Conservation (phyloP, 2,329 filamentous ascomycete species). For the Lachnellula subtilissima region DNA sequence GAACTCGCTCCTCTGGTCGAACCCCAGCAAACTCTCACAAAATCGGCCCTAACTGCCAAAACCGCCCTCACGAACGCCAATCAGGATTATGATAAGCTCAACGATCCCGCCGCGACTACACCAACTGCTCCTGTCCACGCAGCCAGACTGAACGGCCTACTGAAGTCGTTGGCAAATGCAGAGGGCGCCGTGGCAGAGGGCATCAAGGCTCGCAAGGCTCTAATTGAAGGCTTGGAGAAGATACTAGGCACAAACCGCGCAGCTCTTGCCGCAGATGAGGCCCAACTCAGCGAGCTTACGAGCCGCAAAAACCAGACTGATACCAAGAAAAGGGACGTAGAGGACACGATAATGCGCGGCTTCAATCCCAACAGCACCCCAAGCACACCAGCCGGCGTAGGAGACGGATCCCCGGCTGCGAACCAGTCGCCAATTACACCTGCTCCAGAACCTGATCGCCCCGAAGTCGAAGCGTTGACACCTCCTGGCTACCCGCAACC, state of each 20-base stretch:
- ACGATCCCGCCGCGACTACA: conserved; percentile 60
- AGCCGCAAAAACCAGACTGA: conserved; percentile 70
- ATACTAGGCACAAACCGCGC: conserved; percentile 69
- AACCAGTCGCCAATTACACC: conserved; percentile 38
- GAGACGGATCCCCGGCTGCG: conserved; percentile 35
- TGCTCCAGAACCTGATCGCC: conserved; percentile 61
- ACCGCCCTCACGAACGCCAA: conserved; percentile 66
- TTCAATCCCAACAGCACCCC: conserved; percentile 58
- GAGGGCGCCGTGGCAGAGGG: conserved; percentile 86
- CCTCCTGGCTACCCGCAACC: conserved; percentile 61
- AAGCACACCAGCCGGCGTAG: conserved; percentile 43
- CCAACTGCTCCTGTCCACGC: conserved; percentile 88
- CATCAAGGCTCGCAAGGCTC: conserved; percentile 74
- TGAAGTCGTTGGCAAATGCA: conserved; percentile 82
- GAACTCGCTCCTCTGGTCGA: conserved; percentile 75
- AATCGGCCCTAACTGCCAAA: conserved; percentile 64
- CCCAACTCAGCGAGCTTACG: conserved; percentile 57
- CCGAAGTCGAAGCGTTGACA: conserved; percentile 80
- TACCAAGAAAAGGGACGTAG: conserved; percentile 79
- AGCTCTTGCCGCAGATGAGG: conserved; percentile 66
- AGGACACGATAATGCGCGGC: conserved; percentile 84
- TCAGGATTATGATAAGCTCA: conserved; percentile 79
- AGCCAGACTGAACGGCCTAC: conserved; percentile 79
- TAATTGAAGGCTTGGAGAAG: conserved; percentile 78
- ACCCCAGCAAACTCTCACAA: conserved; percentile 68